Evolutionary conservation across 352 stramenopile species (phyloP), one percentile per base, ranked within the genome.

Genomic region (Phytophthora constricta): DNA sequence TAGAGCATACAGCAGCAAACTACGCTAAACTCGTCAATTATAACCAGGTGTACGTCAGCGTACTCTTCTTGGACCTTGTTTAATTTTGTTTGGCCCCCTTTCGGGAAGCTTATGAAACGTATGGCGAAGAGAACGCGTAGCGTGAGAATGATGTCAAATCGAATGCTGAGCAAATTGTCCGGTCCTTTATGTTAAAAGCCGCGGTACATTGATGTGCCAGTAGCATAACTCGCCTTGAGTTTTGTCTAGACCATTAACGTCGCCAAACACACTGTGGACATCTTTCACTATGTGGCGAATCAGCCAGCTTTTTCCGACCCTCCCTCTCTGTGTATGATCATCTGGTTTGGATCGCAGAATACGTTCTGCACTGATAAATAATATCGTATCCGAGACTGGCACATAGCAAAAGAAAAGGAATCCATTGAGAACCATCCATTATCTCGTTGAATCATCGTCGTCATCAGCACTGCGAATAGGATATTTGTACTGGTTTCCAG

Each of bases 11-110:
- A 48, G 14, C 49, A 53, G 4, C 49, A 66, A 13, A 66, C 39
- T 5, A 58, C 49, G 34, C 50, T 54, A 49, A 60, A 66, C 22
- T 59, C 58, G n/a, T 66, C 39, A 14, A 60, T 53, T 16, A 66
- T 47, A 3, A 66, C 42, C 5, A 60, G 4, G 10, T 58, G 50
- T 26, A 66, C 41, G 17, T 50, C 2, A 16, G 33, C 42, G 19
- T 22, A 60, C 27, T 55, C 27, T n/a, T 55, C n/a, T 25, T 66
- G 45, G 2, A 51, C 4, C 16, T 11, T 8, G 5, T 51, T 51
- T 8, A 51, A 11, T 9, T 33, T 51, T 34, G 45, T 51, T 37
- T 5, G 23, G 5, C 23, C 45, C 2, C 9, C 23, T 27, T 51
- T 51, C 22, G 13, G n/a, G 45, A 34, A 34, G 45, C 3, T 7